Conservation (phyloP, 306 rosid species). For the Castanea sativa region DNA sequence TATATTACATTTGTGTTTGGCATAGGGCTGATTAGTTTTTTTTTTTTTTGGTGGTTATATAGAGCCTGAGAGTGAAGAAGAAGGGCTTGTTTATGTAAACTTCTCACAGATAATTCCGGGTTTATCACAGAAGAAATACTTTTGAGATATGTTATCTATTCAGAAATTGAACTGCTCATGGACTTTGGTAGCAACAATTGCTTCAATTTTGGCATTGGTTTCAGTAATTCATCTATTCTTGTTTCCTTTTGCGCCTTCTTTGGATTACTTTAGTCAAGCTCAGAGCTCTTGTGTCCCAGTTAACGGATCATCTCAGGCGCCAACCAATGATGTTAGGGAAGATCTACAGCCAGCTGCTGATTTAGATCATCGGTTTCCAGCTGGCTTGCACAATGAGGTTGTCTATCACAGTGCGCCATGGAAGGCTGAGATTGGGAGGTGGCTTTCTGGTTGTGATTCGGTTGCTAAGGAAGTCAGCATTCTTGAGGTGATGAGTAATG, state of each 20-base stretch:
- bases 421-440: constrained; percentile 83
- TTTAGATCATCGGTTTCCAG: constrained; percentile 52
- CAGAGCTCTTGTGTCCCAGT: constrained; percentile 47
- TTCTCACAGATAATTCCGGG: background rate
- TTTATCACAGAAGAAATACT: constrained; percentile 27
- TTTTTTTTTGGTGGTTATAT: constrained; percentile 40
- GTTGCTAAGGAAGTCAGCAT: constrained; percentile 55
- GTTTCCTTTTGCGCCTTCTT: constrained; percentile 75
- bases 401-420: constrained; percentile 80
- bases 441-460: constrained; percentile 86
- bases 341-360: constrained; percentile 29
- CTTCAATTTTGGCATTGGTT: constrained; percentile 60
- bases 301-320: constrained; percentile 37
- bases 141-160: constrained; percentile 53
- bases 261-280: constrained; percentile 57
- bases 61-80: constrained; percentile 31
- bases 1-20: background rate
- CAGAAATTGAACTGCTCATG: constrained; percentile 70
- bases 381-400: constrained; percentile 63
- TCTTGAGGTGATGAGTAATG: constrained; percentile 61
- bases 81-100: constrained; percentile 18
- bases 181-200: constrained; percentile 62
- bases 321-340: constrained; percentile 26
- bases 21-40: constrained; percentile 18
- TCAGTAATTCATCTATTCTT: constrained; percentile 72